Conservation (phyloP, 164 flowering plant species). For the Sedum album region DNA sequence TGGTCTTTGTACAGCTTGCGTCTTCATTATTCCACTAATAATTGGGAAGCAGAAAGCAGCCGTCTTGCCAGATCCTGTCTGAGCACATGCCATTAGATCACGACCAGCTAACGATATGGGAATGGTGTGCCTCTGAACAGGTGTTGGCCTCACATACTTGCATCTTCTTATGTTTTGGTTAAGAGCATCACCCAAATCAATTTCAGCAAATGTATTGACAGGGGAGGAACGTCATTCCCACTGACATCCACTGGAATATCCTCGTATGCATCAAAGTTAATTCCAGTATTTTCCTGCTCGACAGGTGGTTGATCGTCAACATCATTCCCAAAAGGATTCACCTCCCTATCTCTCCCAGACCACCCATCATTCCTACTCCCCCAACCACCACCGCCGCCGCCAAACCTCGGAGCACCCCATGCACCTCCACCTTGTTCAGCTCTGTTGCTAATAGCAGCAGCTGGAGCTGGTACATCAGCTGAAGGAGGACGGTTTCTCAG, state of each 20-base stretch:
- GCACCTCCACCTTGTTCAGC: conserved; percentile 17
- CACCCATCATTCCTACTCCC: conserved; percentile 38
- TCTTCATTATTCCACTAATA: conserved; percentile 61
- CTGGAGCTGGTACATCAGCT: conserved; percentile 28
- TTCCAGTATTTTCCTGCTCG: conserved; percentile 58
- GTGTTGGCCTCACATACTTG: conserved; percentile 77
- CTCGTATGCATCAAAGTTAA: conserved; percentile 77
- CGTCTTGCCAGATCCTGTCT: too few species aligned
- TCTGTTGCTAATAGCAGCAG: conserved; percentile 11
- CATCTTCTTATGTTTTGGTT: conserved; percentile 59
- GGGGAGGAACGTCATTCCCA: conserved; percentile 71
- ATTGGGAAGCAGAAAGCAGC: conserved; percentile 79
- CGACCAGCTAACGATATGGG: conserved; percentile 62
- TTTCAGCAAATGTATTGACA: conserved; percentile 66
- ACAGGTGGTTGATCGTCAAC: conserved; percentile 29
- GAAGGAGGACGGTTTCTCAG: conserved; percentile 46
- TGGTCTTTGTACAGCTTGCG: background rate
- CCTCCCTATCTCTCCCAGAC: conserved; percentile 53
- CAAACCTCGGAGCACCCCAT: conserved; percentile 22
- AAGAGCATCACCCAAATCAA: conserved; percentile 65
- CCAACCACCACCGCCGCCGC: conserved; percentile 35
- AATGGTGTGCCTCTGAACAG: conserved; percentile 72
- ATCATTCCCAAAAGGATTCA: conserved; percentile 50
- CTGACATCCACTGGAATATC: conserved; percentile 79
- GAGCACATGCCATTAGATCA: too few species aligned